A percentile compares a stretch with the other conserved stretches of the same genome.
Conservation (phyloP, 2,329 filamentous ascomycete genomes). For the Xylariaceae sp. region DNA sequence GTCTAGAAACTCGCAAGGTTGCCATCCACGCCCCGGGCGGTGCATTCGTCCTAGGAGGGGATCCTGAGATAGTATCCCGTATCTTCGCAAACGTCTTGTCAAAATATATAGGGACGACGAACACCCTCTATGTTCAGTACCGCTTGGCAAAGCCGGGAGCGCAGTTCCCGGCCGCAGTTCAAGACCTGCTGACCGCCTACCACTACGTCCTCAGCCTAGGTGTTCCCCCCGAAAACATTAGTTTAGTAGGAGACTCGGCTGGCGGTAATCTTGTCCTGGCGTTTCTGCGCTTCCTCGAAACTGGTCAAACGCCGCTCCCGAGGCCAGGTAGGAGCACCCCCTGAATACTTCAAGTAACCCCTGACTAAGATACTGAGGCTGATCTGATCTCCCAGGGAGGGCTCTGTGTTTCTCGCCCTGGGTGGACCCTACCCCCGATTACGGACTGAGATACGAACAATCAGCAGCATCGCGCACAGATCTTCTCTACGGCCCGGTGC, state of each 20-base stretch:
- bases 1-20: no score
- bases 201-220: constrained; percentile 19
- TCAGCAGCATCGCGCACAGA: constrained; percentile 13
- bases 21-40: no score
- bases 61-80: no score
- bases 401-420: constrained; percentile 23
- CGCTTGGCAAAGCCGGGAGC: background rate
- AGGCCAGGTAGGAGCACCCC: constrained; percentile 13
- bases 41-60: no score
- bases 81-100: no score
- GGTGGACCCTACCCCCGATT: constrained; percentile 18
- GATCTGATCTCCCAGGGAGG: constrained; percentile 13
- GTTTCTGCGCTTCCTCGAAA: constrained; percentile 21
- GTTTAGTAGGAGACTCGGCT: constrained; percentile 23
- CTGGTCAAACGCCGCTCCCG: constrained; percentile 8
- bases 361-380: constrained; percentile 3
- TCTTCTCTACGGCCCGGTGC: constrained; percentile 15
- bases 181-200: constrained; percentile 20
- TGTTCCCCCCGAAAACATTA: constrained; percentile 16
- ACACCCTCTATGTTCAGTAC: no score
- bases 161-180: constrained; percentile 22
- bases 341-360: background rate
- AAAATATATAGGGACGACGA: no score
- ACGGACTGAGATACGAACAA: constrained; percentile 6
- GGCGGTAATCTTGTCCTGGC: constrained; percentile 23